Percentiles rank a stretch among this genome's conserved stretches.
Evolutionary conservation across 164 flowering plant genomes (phyloP).

Genomic region (Kalanchoe fedtschenkoi): DNA sequence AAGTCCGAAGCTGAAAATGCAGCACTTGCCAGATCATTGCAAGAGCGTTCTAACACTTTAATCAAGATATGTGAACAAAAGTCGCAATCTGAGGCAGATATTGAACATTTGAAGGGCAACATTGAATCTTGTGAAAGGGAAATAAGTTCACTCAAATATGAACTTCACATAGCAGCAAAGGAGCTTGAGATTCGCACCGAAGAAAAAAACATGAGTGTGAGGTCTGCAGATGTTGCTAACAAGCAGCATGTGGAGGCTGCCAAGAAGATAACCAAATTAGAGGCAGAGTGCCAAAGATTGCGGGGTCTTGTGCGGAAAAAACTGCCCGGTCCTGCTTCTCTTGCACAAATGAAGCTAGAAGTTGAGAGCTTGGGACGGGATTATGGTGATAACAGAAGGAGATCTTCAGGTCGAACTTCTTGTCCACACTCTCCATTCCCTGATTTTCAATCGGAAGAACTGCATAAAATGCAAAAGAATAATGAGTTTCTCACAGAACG

Average conservation of each 20-base stretch:
- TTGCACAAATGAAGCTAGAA: slow-evolving; percentile 98
- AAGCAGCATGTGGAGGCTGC: slow-evolving; percentile 87
- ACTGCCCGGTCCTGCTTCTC: slow-evolving; percentile 96
- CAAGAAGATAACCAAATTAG: slow-evolving; percentile 82
- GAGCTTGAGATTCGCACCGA: slow-evolving; percentile 95
- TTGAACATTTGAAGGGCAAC: slow-evolving; percentile 61
- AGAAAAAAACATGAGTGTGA: slow-evolving; percentile 88
- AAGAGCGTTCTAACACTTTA: slow-evolving; percentile 80
- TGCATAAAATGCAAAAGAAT: slow-evolving; percentile 60
- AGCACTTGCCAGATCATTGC: slow-evolving; percentile 78
- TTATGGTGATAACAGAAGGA: slow-evolving; percentile 53
- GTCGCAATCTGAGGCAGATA: slow-evolving; percentile 77
- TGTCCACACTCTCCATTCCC: slow-evolving; percentile 37
- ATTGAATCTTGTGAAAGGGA: slow-evolving; percentile 79
- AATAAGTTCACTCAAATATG: slow-evolving; percentile 86
- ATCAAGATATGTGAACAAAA: slow-evolving; percentile 73
- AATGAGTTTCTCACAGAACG: slow-evolving; percentile 77
- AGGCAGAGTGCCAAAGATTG: slow-evolving; percentile 94
- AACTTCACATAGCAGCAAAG: slow-evolving; percentile 62
- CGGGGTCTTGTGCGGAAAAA: slow-evolving; percentile 94
- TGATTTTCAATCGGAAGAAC: slow-evolving; percentile 53
- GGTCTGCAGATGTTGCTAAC: slow-evolving; percentile 83
- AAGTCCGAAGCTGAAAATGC: slow-evolving; percentile 71
- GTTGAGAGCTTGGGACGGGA: slow-evolving; percentile 83
- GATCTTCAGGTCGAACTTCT: slow-evolving; percentile 55